Percentiles rank a stretch among this genome's conserved stretches.
Evolutionary conservation across 192 early-diverging fungal genomes (phyloP).

Genomic region (Coemansia sp.): DNA sequence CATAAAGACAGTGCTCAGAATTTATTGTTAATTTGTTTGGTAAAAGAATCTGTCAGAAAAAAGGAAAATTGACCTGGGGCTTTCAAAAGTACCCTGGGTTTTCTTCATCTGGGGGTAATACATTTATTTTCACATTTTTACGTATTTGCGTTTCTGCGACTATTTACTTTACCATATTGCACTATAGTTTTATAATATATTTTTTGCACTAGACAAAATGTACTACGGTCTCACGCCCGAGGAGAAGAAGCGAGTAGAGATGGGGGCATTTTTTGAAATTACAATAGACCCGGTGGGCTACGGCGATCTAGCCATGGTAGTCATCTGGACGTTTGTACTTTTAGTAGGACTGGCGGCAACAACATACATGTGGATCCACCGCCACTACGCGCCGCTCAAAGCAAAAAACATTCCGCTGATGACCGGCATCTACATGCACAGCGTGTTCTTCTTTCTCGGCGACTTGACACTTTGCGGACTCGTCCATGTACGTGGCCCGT

Average conservation of each 20-base stretch:
- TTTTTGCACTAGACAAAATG: constrained; percentile 11
- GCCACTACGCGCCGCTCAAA: constrained; percentile 53
- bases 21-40: not conserved
- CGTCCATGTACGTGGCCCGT: constrained; percentile 36
- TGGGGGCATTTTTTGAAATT: constrained; percentile 40
- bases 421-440: constrained; percentile 41
- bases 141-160: not conserved
- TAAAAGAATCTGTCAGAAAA: not conserved
- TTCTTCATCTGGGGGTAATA: not conserved
- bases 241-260: constrained; percentile 29
- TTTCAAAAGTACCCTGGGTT: not conserved
- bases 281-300: constrained; percentile 35
- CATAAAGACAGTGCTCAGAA: too few species aligned
- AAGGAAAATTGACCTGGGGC: not conserved
- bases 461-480: constrained; percentile 49
- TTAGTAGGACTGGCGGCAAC: constrained; percentile 35
- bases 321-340: constrained; percentile 22
- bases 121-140: not conserved
- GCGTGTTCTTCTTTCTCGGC: constrained; percentile 51
- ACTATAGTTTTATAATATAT: too few species aligned
- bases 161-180: not conserved
- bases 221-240: constrained; percentile 40
- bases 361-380: constrained; percentile 42
- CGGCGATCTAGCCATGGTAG: constrained; percentile 24
- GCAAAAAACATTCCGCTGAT: constrained; percentile 56